Evolutionary conservation across 2,329 filamentous ascomycete genomes (phyloP), one percentile per base, ranked within the genome.

Genomic region (Colletotrichum orbiculare): DNA sequence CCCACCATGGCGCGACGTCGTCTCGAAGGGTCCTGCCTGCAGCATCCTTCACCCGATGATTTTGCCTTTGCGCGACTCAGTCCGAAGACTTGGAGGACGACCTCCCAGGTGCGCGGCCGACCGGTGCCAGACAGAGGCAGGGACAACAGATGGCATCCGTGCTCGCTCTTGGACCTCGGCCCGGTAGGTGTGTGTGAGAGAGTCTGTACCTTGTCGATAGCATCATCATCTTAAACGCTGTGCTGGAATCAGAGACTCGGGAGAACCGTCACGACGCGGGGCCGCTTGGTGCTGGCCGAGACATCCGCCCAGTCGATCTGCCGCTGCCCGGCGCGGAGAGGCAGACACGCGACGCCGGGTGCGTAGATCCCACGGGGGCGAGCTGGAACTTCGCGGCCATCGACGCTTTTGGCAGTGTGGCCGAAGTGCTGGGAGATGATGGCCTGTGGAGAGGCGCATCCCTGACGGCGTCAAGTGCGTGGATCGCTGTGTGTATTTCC

Each of bases 91-190:
- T 42, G 34, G 42, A 39, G 38, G 25, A 25, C 25, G 25, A 25
- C 4, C 25, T 25, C 25, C 25, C 25, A 25, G 25, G 34, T n/a
- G n/a, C 12, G 43, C 37, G 33, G 25, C 33, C 8, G 8, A 15
- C 10, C 2, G 2, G 46, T 25, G 13, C 52, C 52, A 46, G 62
- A n/a, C n/a, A 12, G 15, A 9, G n/a, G 8, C 17, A 9, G 42
- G 33, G n/a, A 65, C 17, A 45, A 41, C 47, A 11, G 58, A 65
- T 62, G 58, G 52, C 58, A 65, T 62, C 52, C 58, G 58, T 61
- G 61, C 56, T 43, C 35, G n/a, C 12, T 46, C 41, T 42, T 12
- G 38, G 34, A 35, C 33, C 55, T 49, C 13, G 55, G 37, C 25
- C 25, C 25, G 25, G 25, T 25, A 5, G 25, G 25, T 25, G 25